Percentiles rank a stretch among this genome's conserved stretches.
phyloP scores from a whole-genome alignment of 257 asterid species.

The Solanum tarijense region DNA sequence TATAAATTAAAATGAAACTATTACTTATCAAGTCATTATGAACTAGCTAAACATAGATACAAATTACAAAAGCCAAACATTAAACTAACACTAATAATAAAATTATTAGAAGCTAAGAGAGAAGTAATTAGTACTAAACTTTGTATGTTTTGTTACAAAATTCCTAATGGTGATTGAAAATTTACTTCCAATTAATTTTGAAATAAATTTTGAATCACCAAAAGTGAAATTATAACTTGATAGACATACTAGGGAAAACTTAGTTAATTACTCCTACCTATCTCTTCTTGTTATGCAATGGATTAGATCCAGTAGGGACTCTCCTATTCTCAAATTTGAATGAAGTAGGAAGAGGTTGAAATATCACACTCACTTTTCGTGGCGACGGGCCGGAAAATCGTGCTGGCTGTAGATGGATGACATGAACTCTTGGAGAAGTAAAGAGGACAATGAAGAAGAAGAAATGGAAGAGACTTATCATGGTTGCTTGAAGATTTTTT shows the following conservation, averaged over 20 bases:
- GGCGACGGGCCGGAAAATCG: background rate
- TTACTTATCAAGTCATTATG: background rate
- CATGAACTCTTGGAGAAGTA: background rate
- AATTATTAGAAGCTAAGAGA: background rate
- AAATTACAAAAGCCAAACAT: background rate
- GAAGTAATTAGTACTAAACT: background rate
- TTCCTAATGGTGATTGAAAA: background rate
- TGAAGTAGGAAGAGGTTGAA: background rate
- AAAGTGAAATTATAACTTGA: background rate
- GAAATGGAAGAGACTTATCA: background rate
- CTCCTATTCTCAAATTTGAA: background rate
- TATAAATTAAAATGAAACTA: background rate
- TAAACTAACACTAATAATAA: background rate
- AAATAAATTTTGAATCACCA: conserved; percentile 10
- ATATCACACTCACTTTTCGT: background rate
- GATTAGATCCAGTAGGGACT: conserved; percentile 14
- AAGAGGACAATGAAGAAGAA: background rate
- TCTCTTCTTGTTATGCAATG: conserved; percentile 8
- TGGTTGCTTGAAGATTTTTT: background rate
- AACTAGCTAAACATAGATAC: background rate
- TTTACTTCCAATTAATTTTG: background rate
- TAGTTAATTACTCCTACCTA: background rate
- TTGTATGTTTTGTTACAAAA: background rate
- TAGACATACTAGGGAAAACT: background rate
- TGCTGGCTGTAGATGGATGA: background rate